Conservation (phyloP, 148 eudicot species). For the Camellia sinensis region DNA sequence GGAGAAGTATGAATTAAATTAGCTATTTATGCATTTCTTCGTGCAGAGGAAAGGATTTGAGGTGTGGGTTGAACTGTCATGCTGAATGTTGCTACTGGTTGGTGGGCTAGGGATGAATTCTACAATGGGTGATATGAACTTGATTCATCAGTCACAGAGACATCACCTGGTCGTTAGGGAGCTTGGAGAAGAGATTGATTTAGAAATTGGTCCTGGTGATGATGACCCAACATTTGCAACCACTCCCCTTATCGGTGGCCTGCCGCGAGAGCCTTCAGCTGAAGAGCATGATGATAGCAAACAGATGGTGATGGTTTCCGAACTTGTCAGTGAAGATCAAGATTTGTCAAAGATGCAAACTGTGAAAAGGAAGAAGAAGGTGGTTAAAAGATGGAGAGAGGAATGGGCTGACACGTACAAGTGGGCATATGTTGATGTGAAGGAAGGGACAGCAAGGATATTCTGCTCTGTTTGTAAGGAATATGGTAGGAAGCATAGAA, state of each 20-base stretch:
- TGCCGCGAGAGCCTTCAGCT: constrained; percentile 62
- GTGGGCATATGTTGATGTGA: constrained; percentile 97
- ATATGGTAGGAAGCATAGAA: constrained; percentile 93
- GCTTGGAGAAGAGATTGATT: constrained; percentile 90
- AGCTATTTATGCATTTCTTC: background rate
- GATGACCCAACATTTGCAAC: constrained; percentile 75
- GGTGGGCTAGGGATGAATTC: constrained; percentile 82
- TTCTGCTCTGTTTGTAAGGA: constrained; percentile 95
- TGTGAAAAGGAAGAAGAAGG: constrained; percentile 86
- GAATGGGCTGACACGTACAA: constrained; percentile 99
- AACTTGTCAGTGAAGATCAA: constrained; percentile 65
- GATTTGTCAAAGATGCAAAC: constrained; percentile 69
- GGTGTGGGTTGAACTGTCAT: constrained; percentile 43
- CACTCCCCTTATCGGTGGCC: constrained; percentile 54
- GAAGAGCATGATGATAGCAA: constrained; percentile 79
- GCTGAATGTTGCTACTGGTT: constrained; percentile 85
- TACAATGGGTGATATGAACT: constrained; percentile 83
- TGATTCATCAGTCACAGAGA: constrained; percentile 79
- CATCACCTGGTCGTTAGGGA: constrained; percentile 89
- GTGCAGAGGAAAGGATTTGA: constrained; percentile 17
- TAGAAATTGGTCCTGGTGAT: constrained; percentile 86
- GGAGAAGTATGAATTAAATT: too few relatives aligned
- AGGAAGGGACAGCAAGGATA: constrained; percentile 90
- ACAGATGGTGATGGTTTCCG: constrained; percentile 57
- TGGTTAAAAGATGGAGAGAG: constrained; percentile 97